Percentiles rank a stretch among this genome's conserved stretches.
phyloP scores from a whole-genome alignment of 805 yeast species.

The Priceomyces medius region DNA sequence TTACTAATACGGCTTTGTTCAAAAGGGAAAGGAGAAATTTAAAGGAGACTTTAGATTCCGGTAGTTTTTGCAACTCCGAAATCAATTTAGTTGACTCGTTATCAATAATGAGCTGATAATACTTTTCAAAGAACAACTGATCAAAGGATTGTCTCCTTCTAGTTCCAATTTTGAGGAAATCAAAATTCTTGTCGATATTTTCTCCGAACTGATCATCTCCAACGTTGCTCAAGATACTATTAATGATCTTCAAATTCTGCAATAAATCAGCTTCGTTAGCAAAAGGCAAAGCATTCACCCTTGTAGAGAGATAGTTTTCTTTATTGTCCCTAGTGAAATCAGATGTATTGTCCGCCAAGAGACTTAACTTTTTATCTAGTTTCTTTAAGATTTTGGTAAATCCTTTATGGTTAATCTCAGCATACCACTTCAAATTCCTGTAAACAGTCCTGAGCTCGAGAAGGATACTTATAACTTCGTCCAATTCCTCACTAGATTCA shows the following conservation, averaged over 20 bases:
- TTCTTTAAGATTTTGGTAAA: conserved; percentile 86
- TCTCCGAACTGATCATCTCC: conserved; percentile 30
- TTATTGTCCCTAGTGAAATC: conserved; percentile 34
- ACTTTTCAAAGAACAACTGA: conserved; percentile 20
- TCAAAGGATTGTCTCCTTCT: conserved; percentile 26
- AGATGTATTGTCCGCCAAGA: conserved; percentile 17
- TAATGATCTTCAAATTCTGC: conserved; percentile 51
- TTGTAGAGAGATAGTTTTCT: conserved; percentile 51
- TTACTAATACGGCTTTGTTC: conserved; percentile 60
- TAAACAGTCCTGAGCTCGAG: conserved; percentile 73
- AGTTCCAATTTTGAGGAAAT: conserved; percentile 22
- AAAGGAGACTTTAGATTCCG: conserved; percentile 47
- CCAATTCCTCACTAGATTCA: conserved; percentile 40
- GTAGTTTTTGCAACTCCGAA: conserved; percentile 36
- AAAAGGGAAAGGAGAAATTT: conserved; percentile 59
- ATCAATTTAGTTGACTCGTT: conserved; percentile 49
- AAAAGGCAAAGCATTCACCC: conserved; percentile 73
- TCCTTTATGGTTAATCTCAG: conserved; percentile 88
- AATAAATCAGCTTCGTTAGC: conserved; percentile 67
- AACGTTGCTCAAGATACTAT: conserved; percentile 50
- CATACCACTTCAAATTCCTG: conserved; percentile 89
- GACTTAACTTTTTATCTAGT: conserved; percentile 69
- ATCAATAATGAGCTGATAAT: conserved; percentile 22
- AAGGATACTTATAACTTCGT: conserved; percentile 49
- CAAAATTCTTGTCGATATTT: conserved; percentile 10